phyloP scores from a whole-genome alignment of 2,329 filamentous ascomycete species.

The Zymoseptoria ardabiliae region DNA sequence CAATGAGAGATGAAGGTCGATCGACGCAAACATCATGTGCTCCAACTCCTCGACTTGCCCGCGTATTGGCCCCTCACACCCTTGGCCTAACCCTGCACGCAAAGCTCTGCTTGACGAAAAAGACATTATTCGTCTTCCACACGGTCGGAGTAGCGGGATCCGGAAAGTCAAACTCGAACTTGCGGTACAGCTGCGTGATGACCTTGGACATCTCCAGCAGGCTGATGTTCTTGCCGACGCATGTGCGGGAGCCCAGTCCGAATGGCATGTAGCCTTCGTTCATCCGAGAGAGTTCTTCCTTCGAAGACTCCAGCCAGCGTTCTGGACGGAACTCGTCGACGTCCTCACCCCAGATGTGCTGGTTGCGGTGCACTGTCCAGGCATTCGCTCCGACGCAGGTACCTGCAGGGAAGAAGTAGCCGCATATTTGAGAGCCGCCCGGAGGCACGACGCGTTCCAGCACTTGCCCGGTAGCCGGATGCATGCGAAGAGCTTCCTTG shows the following conservation, averaged over 20 bases:
- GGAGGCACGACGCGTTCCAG: slow-evolving; percentile 34
- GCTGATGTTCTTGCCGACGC: slow-evolving; percentile 7
- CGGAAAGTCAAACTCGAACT: background rate
- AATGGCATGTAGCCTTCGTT: slow-evolving; percentile 34
- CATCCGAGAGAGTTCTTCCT: slow-evolving; percentile 35
- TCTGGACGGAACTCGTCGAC: slow-evolving; percentile 30
- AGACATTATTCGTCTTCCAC: background rate
- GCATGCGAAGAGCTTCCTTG: slow-evolving; percentile 39
- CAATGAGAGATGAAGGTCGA: background rate
- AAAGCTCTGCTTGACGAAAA: background rate
- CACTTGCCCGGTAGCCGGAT: slow-evolving; percentile 36
- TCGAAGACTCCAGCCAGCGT: slow-evolving; percentile 23
- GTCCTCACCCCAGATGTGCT: slow-evolving; percentile 26
- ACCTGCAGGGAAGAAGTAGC: slow-evolving; percentile 27
- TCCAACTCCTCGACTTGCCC: background rate
- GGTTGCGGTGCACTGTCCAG: slow-evolving; percentile 29
- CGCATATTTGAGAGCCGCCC: slow-evolving; percentile 32
- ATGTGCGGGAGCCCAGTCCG: slow-evolving; percentile 12
- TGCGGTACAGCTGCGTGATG: background rate
- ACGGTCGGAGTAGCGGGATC: background rate
- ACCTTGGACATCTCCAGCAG: slow-evolving; percentile 6
- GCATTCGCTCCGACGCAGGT: slow-evolving; percentile 27
- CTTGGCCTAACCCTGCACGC: background rate
- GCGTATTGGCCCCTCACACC: background rate
- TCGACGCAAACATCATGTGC: background rate